These are phyloP conservation scores for Leccinum variabile DNA, from an alignment of 1,284 basidiomycete genomes.

Conservation along the genomic window DNA sequence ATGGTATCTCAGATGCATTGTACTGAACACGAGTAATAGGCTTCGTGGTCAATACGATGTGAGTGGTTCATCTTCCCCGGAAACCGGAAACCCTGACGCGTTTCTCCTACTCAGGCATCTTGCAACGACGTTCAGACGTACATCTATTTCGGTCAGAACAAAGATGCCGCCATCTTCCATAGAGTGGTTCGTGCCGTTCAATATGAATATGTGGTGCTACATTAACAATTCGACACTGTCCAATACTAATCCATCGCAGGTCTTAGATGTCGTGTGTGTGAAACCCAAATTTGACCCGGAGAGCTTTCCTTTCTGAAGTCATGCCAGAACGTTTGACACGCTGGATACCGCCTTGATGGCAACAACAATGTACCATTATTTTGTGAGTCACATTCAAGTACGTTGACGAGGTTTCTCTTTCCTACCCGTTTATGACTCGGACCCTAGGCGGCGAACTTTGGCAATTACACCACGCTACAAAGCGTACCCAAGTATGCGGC, in stretches of 20 bases:
- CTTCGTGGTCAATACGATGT: constrained; percentile 10
- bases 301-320: not conserved
- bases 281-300: not conserved
- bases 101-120: constrained; percentile 8
- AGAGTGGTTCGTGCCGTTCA: constrained; percentile 1
- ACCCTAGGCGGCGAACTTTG: constrained; percentile 2
- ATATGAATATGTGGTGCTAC: not conserved
- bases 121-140: constrained; percentile 11
- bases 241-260: not conserved
- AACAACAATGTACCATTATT: constrained; percentile 4
- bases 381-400: constrained; percentile 1
- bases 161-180: constrained; percentile 1
- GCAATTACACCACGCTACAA: constrained; percentile 2
- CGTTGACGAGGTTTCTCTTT: not conserved
- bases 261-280: constrained; percentile 4
- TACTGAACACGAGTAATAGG: constrained; percentile 8
- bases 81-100: not conserved
- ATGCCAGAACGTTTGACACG: constrained; percentile 1
- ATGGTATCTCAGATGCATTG: not conserved
- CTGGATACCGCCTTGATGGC: constrained; percentile 4
- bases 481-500: constrained; percentile 3
- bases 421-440: not conserved
- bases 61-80: not conserved
- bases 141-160: constrained; percentile 9
- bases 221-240: not conserved